phyloP scores from a whole-genome alignment of 2,329 filamentous ascomycete species.

The Ophiostoma sp. region DNA sequence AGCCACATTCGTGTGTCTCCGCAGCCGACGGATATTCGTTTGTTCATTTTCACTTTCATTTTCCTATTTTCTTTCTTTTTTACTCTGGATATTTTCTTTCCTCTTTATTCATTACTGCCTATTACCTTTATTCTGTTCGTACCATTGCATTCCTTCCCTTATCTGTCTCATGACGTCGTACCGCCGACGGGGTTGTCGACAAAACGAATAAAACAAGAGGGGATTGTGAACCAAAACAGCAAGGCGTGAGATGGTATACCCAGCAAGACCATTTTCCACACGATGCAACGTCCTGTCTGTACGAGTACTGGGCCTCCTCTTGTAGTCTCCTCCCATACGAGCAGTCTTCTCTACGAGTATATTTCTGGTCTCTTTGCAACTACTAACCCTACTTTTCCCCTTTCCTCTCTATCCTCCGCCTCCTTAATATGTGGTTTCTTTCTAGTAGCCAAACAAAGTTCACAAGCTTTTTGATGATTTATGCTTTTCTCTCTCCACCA shows the following conservation, averaged over 20 bases:
- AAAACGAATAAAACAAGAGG: background rate
- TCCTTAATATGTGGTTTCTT: background rate
- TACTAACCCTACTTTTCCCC: background rate
- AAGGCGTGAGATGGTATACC: background rate
- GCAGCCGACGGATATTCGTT: background rate
- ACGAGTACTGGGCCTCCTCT: background rate
- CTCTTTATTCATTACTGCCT: background rate
- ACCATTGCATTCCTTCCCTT: background rate
- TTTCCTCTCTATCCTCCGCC: background rate
- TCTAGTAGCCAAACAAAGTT: background rate
- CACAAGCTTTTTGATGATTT: background rate
- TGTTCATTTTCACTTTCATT: background rate
- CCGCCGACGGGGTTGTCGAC: background rate
- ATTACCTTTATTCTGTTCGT: background rate
- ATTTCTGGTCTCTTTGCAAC: background rate
- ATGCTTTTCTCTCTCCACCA: constrained; percentile 10
- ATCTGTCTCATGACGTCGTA: constrained; percentile 4
- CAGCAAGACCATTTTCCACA: background rate
- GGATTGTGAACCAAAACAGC: background rate
- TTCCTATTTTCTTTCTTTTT: background rate
- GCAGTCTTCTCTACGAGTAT: background rate
- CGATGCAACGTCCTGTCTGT: constrained; percentile 4
- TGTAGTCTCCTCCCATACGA: background rate
- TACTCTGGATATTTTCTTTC: background rate
- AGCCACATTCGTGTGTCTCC: background rate